Conservation (phyloP, 805 yeast genomes). For the Kodamaea kakaduensis region DNA sequence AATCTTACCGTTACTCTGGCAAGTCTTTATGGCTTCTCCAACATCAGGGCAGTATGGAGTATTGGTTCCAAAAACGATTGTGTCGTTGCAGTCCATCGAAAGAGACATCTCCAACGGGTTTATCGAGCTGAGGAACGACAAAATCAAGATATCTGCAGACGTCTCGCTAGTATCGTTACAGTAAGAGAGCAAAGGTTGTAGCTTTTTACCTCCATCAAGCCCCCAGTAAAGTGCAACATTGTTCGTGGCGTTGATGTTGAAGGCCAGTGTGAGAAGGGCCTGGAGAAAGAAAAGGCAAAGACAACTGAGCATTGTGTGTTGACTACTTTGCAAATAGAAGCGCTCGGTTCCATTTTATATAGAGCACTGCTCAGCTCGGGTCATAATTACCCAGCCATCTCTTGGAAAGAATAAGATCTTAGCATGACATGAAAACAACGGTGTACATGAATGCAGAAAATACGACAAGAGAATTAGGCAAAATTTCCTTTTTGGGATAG, state of each 20-base stretch:
- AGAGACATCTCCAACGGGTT: slow-evolving; percentile 37
- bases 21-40: slow-evolving; percentile 61
- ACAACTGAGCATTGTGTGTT: no score
- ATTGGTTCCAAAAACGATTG: slow-evolving; percentile 23
- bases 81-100: slow-evolving; percentile 45
- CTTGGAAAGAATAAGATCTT: no score
- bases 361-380: no score
- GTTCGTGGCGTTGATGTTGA: slow-evolving; percentile 36
- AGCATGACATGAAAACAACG: no score
- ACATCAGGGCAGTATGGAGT: slow-evolving; percentile 18
- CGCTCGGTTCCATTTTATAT: no score
- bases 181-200: slow-evolving; percentile 10
- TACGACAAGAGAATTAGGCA: no score
- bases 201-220: slow-evolving; percentile 50
- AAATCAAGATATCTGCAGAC: slow-evolving; percentile 8
- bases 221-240: slow-evolving; percentile 90
- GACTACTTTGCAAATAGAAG: no score
- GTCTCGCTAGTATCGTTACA: slow-evolving; percentile 9
- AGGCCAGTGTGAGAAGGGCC: no score
- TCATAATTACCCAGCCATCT: no score
- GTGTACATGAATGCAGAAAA: no score
- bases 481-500: no score
- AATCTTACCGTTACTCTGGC: slow-evolving; percentile 73
- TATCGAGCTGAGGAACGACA: slow-evolving; percentile 9
- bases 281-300: no score